Conservation (phyloP, 768 basidiomycete genomes). For the Lactarius akahatsu region DNA sequence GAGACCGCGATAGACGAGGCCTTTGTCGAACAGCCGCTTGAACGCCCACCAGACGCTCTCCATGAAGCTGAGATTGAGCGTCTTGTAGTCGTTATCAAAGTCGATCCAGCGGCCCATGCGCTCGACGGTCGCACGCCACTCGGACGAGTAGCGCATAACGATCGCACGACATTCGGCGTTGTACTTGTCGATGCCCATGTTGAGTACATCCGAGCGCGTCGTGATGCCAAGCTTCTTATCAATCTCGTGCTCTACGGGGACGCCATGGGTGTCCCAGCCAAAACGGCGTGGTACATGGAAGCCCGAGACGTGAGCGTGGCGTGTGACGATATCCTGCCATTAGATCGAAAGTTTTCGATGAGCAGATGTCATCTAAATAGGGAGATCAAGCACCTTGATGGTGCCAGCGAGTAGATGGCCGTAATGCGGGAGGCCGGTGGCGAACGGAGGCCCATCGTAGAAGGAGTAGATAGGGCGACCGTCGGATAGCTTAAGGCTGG, state of each 20-base stretch:
- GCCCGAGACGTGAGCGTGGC: slow-evolving; percentile 92
- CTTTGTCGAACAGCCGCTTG: slow-evolving; percentile 87
- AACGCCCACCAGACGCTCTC: slow-evolving; percentile 99
- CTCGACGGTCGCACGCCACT: slow-evolving; percentile 95
- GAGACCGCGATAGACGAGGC: slow-evolving; percentile 88
- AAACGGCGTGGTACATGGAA: slow-evolving; percentile 92
- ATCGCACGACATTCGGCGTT: slow-evolving; percentile 95
- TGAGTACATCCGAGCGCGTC: slow-evolving; percentile 88
- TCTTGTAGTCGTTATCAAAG: slow-evolving; percentile 99
- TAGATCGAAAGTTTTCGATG: background rate
- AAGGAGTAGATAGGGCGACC: slow-evolving; percentile 90
- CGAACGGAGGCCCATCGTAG: slow-evolving; percentile 97
- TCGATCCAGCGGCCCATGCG: slow-evolving; percentile 99
- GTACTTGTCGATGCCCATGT: slow-evolving; percentile 96
- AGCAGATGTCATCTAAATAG: slow-evolving; percentile 6
- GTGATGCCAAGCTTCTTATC: slow-evolving; percentile 95
- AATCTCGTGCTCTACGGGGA: slow-evolving; percentile 99
- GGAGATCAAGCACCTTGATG: slow-evolving; percentile 69
- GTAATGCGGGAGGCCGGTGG: slow-evolving; percentile 95
- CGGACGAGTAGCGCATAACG: slow-evolving; percentile 93
- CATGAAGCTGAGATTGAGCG: slow-evolving; percentile 91
- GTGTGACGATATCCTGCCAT: slow-evolving; percentile 89
- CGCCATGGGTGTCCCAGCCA: slow-evolving; percentile 98
- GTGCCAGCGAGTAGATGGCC: slow-evolving; percentile 92
- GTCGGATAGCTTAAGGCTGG: slow-evolving; percentile 88